phyloP scores from a whole-genome alignment of 2,329 filamentous ascomycete genomes.

The Hypoxylon sp. region DNA sequence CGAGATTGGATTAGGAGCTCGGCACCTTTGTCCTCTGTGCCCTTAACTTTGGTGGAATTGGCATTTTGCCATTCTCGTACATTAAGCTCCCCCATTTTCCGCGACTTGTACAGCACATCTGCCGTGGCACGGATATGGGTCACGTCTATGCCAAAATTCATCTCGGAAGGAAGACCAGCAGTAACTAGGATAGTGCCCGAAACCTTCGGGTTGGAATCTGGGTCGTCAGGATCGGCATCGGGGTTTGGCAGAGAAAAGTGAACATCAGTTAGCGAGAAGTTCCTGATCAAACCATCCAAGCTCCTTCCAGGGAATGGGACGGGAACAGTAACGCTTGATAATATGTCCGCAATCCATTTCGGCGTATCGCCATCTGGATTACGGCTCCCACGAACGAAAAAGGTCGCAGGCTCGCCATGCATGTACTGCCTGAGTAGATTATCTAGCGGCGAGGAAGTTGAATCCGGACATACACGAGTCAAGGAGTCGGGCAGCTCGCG shows the following conservation, averaged over 20 bases:
- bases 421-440: conserved; percentile 85
- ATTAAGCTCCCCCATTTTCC: conserved; percentile 86
- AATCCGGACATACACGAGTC: conserved; percentile 80
- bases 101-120: conserved; percentile 82
- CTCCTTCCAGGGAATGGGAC: conserved; percentile 86
- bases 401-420: conserved; percentile 80
- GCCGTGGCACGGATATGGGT: conserved; percentile 81
- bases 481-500: conserved; percentile 81
- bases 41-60: conserved; percentile 80
- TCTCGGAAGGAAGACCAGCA: conserved; percentile 83
- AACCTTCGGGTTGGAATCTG: conserved; percentile 81
- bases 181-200: conserved; percentile 87
- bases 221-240: conserved; percentile 80
- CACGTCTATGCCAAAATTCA: conserved; percentile 88
- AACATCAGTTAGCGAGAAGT: conserved; percentile 88
- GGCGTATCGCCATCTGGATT: conserved; percentile 78
- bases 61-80: conserved; percentile 86
- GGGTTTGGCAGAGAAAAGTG: conserved; percentile 89
- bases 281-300: conserved; percentile 86
- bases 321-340: conserved; percentile 86
- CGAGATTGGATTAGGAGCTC: conserved; percentile 81
- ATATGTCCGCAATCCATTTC: conserved; percentile 83
- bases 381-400: conserved; percentile 86
- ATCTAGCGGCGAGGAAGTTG: conserved; percentile 86
- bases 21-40: conserved; percentile 69